Conservation (phyloP, 768 basidiomycete genomes). For the Phallus indusiatus region DNA sequence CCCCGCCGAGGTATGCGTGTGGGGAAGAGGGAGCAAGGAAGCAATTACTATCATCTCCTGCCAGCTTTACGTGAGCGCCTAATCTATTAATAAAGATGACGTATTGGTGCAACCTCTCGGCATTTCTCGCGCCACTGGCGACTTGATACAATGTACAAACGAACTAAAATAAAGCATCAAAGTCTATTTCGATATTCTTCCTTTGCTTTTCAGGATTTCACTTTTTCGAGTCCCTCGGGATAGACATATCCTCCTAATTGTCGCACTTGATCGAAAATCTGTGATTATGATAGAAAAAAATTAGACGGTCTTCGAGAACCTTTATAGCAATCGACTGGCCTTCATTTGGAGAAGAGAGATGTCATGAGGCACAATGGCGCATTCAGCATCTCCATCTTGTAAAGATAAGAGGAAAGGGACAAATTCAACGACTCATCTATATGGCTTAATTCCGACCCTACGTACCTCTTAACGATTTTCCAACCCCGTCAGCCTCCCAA, state of each 20-base stretch:
- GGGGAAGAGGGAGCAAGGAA: no score
- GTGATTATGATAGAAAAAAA: neutral
- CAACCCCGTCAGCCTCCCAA: slow-evolving; percentile 15
- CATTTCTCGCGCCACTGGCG: neutral
- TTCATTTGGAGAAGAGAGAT: slow-evolving; percentile 4
- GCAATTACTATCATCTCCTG: no score
- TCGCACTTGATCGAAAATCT: slow-evolving; percentile 8
- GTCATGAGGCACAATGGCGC: slow-evolving; percentile 1
- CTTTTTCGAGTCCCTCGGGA: slow-evolving; percentile 9
- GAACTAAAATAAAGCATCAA: neutral
- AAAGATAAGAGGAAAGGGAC: neutral
- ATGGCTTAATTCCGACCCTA: neutral
- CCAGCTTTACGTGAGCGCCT: no score
- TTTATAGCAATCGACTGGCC: neutral
- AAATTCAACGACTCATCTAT: neutral
- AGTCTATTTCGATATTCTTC: neutral
- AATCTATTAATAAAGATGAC: neutral
- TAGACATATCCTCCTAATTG: slow-evolving; percentile 9
- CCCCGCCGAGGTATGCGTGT: no score
- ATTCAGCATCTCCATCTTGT: slow-evolving; percentile 5
- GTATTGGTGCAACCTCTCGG: neutral
- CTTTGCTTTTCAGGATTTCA: neutral
- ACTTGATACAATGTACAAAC: neutral
- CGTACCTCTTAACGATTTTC: slow-evolving; percentile 9
- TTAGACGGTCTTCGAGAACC: neutral